Conservation (phyloP, 257 asterid genomes). For the Misopates orontium region DNA sequence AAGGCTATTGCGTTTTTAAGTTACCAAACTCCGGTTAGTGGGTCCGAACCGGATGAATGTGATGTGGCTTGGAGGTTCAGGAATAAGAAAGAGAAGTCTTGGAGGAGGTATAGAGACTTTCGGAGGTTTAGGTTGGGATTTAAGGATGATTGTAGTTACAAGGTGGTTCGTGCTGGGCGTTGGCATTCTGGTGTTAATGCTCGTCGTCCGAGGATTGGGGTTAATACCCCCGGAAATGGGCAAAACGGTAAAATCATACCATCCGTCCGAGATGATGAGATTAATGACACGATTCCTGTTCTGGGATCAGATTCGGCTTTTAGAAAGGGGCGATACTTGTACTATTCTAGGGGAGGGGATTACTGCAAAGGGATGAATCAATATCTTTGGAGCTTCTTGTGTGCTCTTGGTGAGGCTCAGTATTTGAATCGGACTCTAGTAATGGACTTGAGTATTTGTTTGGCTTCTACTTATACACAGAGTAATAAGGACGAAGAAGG, state of each 20-base stretch:
- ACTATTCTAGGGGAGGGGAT: constrained; percentile 80
- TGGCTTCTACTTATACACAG: constrained; percentile 65
- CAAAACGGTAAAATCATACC: neutral
- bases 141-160: constrained; percentile 71
- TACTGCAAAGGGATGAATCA: constrained; percentile 84
- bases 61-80: constrained; percentile 96
- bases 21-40: constrained; percentile 81
- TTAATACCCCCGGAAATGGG: constrained; percentile 19
- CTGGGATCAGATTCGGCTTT: constrained; percentile 62
- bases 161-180: constrained; percentile 65
- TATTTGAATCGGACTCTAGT: constrained; percentile 85
- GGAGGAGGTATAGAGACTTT: constrained; percentile 95
- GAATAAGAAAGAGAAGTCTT: constrained; percentile 82
- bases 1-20: constrained; percentile 68
- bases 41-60: constrained; percentile 74
- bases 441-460: constrained; percentile 73
- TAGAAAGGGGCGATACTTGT: constrained; percentile 60
- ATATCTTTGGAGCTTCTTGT: constrained; percentile 77
- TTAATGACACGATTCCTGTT: constrained; percentile 51
- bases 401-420: constrained; percentile 90
- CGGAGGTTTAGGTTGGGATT: constrained; percentile 79
- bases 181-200: constrained; percentile 95
- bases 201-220: constrained; percentile 57
- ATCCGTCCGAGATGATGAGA: neutral
- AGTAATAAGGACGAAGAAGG: constrained; percentile 79